Base-by-base conservation (phyloP, 805 yeast species). In the Cyberlindnera sargentensis region DNA sequence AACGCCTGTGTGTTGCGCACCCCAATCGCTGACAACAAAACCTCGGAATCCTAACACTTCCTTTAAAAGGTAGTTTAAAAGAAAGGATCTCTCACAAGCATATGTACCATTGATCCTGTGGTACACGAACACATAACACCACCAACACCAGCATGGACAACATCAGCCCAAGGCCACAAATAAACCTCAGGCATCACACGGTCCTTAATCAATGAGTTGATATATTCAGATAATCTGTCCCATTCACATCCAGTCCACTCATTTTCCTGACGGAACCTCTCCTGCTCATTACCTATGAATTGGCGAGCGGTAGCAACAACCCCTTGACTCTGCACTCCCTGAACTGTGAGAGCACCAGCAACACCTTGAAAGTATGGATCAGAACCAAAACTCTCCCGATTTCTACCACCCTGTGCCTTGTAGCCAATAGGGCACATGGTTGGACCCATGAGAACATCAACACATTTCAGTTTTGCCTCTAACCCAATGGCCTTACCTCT, bases 121-220 rank as follows among this genome's bases (percentile, higher is more conserved):
- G 20, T 78, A 55, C 75, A 78, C 1, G 82, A 65, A 50, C 84
- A 78, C 77, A 80, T 75, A n/a, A 79, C 66, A 25, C 78, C 67
- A 3, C 80, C 83, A 27, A 65, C 80, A 30, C 83, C 82, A 6
- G 83, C 79, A 43, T 69, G 68, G 25, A 80, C 66, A 31, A 75
- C 75, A 51, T 79, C 82, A 5, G 82, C 82, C 63, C 76, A 80
- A 8, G 85, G 85, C 84, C 84, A 78, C 38, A 77, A 57, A 55
- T 73, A 79, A 2, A 77, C 56, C 52, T 80, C 85, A 54, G 76
- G 84, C 73, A 80, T 69, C 2, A 79, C 73, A 28, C 79, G 63
- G 53, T 78, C 84, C 44, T 78, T 82, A 37, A 78, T 74, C 46
- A 76, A 74, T 8, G 80, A 64, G 47, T 77, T 71, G 25, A 76